Conservation (phyloP, 176 grass and related monocot genomes). For the Cenchrus fungigraminus region DNA sequence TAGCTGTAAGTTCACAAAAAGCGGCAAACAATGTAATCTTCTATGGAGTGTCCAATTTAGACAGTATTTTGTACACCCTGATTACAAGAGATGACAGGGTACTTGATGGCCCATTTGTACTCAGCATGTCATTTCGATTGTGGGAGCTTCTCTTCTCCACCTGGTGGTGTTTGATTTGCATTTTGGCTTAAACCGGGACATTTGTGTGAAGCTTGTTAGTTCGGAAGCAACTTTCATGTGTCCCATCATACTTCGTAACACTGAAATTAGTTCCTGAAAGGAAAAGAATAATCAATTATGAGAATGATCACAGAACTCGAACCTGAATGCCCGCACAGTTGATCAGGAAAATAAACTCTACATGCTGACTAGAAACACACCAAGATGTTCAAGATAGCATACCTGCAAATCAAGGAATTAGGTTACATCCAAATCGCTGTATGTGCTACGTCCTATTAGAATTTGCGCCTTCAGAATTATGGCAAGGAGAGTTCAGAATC, state of each 20-base stretch:
- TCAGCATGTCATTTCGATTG: neutral
- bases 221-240: slow-evolving; percentile 28
- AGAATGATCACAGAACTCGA: neutral
- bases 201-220: slow-evolving; percentile 22
- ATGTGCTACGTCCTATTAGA: slow-evolving; percentile 38
- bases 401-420: slow-evolving; percentile 49
- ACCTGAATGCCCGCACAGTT: neutral
- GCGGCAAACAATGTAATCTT: slow-evolving; percentile 49
- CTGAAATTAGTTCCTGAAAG: slow-evolving; percentile 33
- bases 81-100: slow-evolving; percentile 40
- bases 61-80: slow-evolving; percentile 45
- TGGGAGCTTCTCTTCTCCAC: slow-evolving; percentile 7
- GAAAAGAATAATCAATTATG: slow-evolving; percentile 7
- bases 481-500: slow-evolving; percentile 42
- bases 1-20: slow-evolving; percentile 48
- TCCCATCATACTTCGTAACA: neutral
- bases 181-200: neutral
- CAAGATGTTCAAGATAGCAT: slow-evolving; percentile 7
- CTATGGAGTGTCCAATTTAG: slow-evolving; percentile 33
- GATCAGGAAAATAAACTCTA: slow-evolving; percentile 21
- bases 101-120: slow-evolving; percentile 14
- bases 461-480: slow-evolving; percentile 47
- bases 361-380: neutral
- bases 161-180: slow-evolving; percentile 17
- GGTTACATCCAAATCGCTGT: slow-evolving; percentile 44